A percentile compares a stretch with the other conserved stretches of the same genome.
These are phyloP conservation scores for Mycena belliarum DNA, from an alignment of 768 basidiomycete genomes.

Conservation along the genomic window DNA sequence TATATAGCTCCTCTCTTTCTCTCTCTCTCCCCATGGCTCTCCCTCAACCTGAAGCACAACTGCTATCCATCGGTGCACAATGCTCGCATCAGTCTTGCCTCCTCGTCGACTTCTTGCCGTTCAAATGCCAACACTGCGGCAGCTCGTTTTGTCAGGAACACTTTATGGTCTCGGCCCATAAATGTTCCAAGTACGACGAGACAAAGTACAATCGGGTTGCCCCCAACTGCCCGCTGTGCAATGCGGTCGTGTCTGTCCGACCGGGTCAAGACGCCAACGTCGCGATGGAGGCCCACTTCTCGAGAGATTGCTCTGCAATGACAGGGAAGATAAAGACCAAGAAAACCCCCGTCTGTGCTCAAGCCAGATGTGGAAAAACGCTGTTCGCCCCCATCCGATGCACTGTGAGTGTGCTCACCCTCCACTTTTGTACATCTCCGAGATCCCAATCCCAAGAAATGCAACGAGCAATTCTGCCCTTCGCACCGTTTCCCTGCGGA, in stretches of 20 bases:
- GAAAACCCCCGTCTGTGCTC: slow-evolving; percentile 59
- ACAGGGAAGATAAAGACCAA: slow-evolving; percentile 56
- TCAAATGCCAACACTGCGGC: slow-evolving; percentile 82
- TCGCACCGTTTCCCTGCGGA: slow-evolving; percentile 78
- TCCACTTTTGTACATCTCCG: neutral
- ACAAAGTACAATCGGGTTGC: slow-evolving; percentile 72
- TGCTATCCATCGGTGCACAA: slow-evolving; percentile 70
- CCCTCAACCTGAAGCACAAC: slow-evolving; percentile 46
- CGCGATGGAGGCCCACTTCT: slow-evolving; percentile 78
- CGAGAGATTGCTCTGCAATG: slow-evolving; percentile 64
- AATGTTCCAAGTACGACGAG: slow-evolving; percentile 71
- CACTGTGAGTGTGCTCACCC: slow-evolving; percentile 49
- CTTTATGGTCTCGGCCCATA: slow-evolving; percentile 68
- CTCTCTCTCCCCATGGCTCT: slow-evolving; percentile 24
- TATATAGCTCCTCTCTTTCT: slow-evolving; percentile 20
- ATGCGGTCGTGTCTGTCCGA: slow-evolving; percentile 71
- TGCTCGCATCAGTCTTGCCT: slow-evolving; percentile 68
- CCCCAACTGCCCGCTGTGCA: slow-evolving; percentile 80
- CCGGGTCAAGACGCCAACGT: slow-evolving; percentile 79
- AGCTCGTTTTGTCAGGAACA: slow-evolving; percentile 77
- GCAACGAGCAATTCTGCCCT: slow-evolving; percentile 72
- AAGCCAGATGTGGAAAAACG: slow-evolving; percentile 67
- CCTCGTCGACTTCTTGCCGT: slow-evolving; percentile 82
- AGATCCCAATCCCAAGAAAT: slow-evolving; percentile 47
- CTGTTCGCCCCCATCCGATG: slow-evolving; percentile 76